Percentiles rank a stretch among this genome's conserved stretches.
These are phyloP conservation scores for Cladosporium sp. DNA, from an alignment of 2,329 filamentous ascomycete genomes.

Conservation along the genomic window DNA sequence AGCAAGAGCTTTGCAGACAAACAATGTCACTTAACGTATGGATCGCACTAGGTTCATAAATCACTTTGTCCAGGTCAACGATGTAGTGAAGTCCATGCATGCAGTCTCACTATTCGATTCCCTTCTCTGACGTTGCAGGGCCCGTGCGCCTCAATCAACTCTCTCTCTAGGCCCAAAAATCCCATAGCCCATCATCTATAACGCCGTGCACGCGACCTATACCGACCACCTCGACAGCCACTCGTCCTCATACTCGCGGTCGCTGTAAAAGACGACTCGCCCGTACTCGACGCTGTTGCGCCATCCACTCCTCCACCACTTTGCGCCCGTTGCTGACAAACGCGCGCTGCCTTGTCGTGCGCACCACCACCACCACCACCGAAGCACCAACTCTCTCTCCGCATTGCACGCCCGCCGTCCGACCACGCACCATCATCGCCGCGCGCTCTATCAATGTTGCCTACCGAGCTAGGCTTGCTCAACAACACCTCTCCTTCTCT, in stretches of 20 bases:
- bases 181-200: neutral
- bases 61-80: no score
- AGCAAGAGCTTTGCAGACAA: no score
- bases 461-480: neutral
- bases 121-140: neutral
- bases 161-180: neutral
- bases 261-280: neutral
- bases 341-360: neutral
- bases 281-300: neutral
- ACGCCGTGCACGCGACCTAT: neutral
- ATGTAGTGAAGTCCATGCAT: no score
- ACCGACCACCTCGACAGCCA: neutral
- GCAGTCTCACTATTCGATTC: no score
- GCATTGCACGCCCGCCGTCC: neutral
- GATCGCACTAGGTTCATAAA: no score
- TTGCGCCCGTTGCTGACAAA: neutral
- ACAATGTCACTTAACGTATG: no score
- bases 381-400: neutral
- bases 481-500: conserved; percentile 1
- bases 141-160: neutral
- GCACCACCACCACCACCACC: neutral
- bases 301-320: neutral
- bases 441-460: conserved; percentile 8
- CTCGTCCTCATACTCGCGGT: neutral
- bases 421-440: conserved; percentile 1